Evolutionary conservation across 1,284 basidiomycete species (phyloP).

Genomic region (Malassezia obtusa): DNA sequence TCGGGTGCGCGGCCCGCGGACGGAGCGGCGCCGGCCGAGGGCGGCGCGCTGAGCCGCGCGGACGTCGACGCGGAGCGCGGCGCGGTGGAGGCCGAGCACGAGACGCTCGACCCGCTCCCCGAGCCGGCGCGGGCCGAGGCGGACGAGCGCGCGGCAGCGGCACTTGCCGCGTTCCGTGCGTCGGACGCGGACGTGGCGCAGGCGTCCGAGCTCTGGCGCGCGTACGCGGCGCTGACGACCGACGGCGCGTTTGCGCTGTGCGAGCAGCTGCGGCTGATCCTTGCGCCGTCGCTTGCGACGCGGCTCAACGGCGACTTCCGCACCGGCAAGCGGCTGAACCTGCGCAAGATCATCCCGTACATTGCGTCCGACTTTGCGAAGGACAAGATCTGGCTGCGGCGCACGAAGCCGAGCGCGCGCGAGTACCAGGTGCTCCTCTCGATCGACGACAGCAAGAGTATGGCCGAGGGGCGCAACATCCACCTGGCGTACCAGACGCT

Average conservation of each 20-base stretch:
- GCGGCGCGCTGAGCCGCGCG: conserved; percentile 32
- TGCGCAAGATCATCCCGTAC: conserved; percentile 98
- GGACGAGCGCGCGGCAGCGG: conserved; percentile 36
- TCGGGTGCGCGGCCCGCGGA: too few relatives aligned
- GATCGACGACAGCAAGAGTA: conserved; percentile 90
- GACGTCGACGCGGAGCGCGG: conserved; percentile 23
- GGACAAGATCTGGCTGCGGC: conserved; percentile 96
- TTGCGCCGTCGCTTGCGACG: conserved; percentile 88
- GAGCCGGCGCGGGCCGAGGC: conserved; percentile 30
- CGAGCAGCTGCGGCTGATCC: conserved; percentile 90
- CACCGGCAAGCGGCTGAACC: conserved; percentile 93
- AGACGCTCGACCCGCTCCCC: conserved; percentile 22
- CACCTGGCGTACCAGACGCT: conserved; percentile 92
- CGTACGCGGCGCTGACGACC: conserved; percentile 79
- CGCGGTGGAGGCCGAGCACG: conserved; percentile 54
- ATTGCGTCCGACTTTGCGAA: conserved; percentile 98
- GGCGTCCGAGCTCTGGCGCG: conserved; percentile 73
- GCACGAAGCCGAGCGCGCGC: conserved; percentile 82
- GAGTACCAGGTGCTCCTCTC: conserved; percentile 94
- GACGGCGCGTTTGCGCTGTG: conserved; percentile 68
- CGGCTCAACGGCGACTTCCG: conserved; percentile 94
- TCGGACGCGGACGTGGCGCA: conserved; percentile 54
- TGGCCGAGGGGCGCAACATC: conserved; percentile 86
- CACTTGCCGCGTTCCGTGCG: conserved; percentile 56
- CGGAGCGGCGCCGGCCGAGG: background rate